phyloP scores from a whole-genome alignment of 2,329 filamentous ascomycete species.

The Penicillium expansum region DNA sequence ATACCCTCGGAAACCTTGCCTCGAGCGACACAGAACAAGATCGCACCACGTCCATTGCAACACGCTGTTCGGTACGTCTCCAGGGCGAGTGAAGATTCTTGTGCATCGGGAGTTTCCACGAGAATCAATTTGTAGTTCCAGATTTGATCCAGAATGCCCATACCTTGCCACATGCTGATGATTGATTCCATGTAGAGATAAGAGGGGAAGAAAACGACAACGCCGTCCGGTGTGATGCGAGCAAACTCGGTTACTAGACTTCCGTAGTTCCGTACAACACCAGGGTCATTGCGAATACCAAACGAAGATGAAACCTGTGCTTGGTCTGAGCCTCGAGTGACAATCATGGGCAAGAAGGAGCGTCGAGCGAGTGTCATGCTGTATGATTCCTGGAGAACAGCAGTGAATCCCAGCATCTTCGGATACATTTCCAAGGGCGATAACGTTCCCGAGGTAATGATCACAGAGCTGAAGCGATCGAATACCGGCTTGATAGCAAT shows the following conservation, averaged over 20 bases:
- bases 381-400: slow-evolving; percentile 95
- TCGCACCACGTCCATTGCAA: slow-evolving; percentile 91
- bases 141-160: slow-evolving; percentile 94
- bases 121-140: slow-evolving; percentile 99
- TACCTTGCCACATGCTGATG: slow-evolving; percentile 98
- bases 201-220: slow-evolving; percentile 99
- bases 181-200: slow-evolving; percentile 99
- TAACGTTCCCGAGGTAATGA: slow-evolving; percentile 96
- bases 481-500: slow-evolving; percentile 98
- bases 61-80: slow-evolving; percentile 98
- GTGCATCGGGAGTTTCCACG: slow-evolving; percentile 94
- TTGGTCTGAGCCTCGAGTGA: slow-evolving; percentile 92
- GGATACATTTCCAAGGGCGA: slow-evolving; percentile 98
- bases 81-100: slow-evolving; percentile 91
- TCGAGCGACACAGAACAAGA: slow-evolving; percentile 90
- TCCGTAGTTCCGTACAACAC: slow-evolving; percentile 96
- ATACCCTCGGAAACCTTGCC: slow-evolving; percentile 98
- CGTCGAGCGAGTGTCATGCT: slow-evolving; percentile 90
- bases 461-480: slow-evolving; percentile 94
- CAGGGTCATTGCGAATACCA: slow-evolving; percentile 90
- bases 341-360: slow-evolving; percentile 98
- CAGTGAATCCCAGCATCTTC: slow-evolving; percentile 92
- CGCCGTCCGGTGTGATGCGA: slow-evolving; percentile 90
- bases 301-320: slow-evolving; percentile 90
- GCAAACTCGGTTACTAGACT: slow-evolving; percentile 91